Conservation (phyloP, 2,329 filamentous ascomycete genomes). For the Rachicladosporium sp. region DNA sequence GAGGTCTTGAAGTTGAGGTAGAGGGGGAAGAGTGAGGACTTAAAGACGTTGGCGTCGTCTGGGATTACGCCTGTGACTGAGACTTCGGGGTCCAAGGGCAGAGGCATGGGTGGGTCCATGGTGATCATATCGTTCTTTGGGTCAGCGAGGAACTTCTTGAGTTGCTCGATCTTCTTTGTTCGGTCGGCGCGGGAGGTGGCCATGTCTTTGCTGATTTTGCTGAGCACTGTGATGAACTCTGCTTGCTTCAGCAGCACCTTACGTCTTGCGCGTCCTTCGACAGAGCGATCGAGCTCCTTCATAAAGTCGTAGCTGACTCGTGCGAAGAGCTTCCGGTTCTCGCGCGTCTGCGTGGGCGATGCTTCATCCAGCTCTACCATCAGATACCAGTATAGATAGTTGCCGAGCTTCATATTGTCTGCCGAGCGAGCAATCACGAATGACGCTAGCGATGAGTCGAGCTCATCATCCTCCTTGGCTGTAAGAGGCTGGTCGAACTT, state of each 20-base stretch:
- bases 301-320: slow-evolving; percentile 96
- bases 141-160: slow-evolving; percentile 76
- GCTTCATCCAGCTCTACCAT: slow-evolving; percentile 81
- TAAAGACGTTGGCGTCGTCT: slow-evolving; percentile 84
- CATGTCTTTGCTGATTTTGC: slow-evolving; percentile 80
- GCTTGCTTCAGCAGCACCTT: slow-evolving; percentile 74
- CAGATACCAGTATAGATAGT: slow-evolving; percentile 95
- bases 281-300: slow-evolving; percentile 62
- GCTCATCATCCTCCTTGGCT: slow-evolving; percentile 30
- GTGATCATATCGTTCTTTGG: slow-evolving; percentile 75
- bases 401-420: slow-evolving; percentile 79
- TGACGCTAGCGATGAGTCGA: slow-evolving; percentile 72
- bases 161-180: slow-evolving; percentile 65
- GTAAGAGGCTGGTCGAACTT: slow-evolving; percentile 73
- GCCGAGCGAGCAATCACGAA: slow-evolving; percentile 84
- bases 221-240: slow-evolving; percentile 75
- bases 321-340: slow-evolving; percentile 74
- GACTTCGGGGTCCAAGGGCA: slow-evolving; percentile 78
- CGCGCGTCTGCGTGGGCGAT: slow-evolving; percentile 50
- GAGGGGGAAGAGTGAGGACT: slow-evolving; percentile 84
- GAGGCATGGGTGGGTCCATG: slow-evolving; percentile 74
- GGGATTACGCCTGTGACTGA: slow-evolving; percentile 67
- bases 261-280: slow-evolving; percentile 59
- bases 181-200: slow-evolving; percentile 68
- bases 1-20: slow-evolving; percentile 81